A percentile compares a stretch with the other conserved stretches of the same genome.
phyloP scores from a whole-genome alignment of 805 yeast genomes.

The Saccharomycodes ludwigii region DNA sequence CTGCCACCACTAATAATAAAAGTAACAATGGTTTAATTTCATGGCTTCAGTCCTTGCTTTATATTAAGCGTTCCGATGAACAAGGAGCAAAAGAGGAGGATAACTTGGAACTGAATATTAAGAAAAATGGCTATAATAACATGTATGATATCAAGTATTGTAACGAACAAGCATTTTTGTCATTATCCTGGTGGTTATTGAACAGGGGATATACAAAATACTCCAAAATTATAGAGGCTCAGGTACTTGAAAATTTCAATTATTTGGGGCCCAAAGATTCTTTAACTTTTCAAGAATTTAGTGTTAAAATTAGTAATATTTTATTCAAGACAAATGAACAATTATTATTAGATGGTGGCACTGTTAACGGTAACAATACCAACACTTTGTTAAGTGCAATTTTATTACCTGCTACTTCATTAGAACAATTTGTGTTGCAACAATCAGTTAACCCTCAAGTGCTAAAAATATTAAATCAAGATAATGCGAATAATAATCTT shows the following conservation, averaged over 20 bases:
- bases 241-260: slow-evolving; percentile 50
- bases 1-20: neutral
- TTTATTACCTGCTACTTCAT: slow-evolving; percentile 32
- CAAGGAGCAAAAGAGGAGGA: slow-evolving; percentile 5
- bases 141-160: slow-evolving; percentile 31
- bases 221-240: slow-evolving; percentile 36
- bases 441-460: slow-evolving; percentile 38
- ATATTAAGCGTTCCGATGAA: neutral
- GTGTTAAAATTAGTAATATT: slow-evolving; percentile 28
- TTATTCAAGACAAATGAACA: slow-evolving; percentile 20
- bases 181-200: slow-evolving; percentile 88
- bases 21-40: slow-evolving; percentile 3
- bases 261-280: slow-evolving; percentile 63
- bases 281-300: slow-evolving; percentile 50
- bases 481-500: slow-evolving; percentile 9
- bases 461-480: slow-evolving; percentile 18
- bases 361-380: slow-evolving; percentile 7
- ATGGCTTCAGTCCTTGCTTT: neutral
- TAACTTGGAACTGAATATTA: too few relatives aligned
- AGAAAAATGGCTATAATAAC: slow-evolving; percentile 11
- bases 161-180: slow-evolving; percentile 70
- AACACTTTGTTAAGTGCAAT: slow-evolving; percentile 23
- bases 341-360: slow-evolving; percentile 22
- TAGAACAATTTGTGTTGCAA: slow-evolving; percentile 41
- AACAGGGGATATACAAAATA: slow-evolving; percentile 72